Evolutionary conservation across 805 yeast genomes (phyloP), one percentile per base, ranked within the genome.

Genomic region (Debaryomyces castellii): DNA sequence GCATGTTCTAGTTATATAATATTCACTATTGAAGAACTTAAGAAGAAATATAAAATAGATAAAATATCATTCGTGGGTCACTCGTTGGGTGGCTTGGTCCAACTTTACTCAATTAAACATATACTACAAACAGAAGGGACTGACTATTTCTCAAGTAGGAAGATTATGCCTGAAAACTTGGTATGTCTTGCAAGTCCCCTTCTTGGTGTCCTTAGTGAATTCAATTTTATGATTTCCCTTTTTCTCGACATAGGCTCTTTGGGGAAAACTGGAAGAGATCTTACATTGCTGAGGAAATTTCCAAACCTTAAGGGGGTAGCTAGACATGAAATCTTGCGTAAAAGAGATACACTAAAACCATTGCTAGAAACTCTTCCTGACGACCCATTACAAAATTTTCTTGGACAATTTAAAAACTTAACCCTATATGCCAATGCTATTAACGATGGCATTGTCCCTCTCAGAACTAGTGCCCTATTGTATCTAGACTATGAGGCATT

Each of bases 391-490:
- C 67, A 58, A 36, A 39, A 51, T 4, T 64, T 66, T 39, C 48
- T 73, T 23, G 50, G 44, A 4, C 41, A 51, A 38, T 73, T 73
- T 43, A 54, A 55, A 23, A 63, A 61, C 47, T 60, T 71, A 30
- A 67, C 74, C 2, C 49, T 71, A 4, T 73, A 73, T 50, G 77
- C 78, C 14, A 73, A 73, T 51, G 73, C 74, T 4, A 59, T 73
- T 12, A 71, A 72, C 45, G 78, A 73, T 48, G 78, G 78, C 2
- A 72, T 73, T 17, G 77, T 71, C 1, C 78, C 78, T 1, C 57
- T 73, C 25, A 54, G 78, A 39, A 73, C 78, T 0, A 60, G 74
- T 25, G 73, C 75, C 1, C 56, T 73, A 42, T 54, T 73, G 17
- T 73, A 71, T 43, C 53, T 73, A 42, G 78, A 73, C 50, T 73